Percentiles rank a stretch among this genome's conserved stretches.
Conservation (phyloP, 352 stramenopile genomes). For the Globisporangium barbulae region DNA sequence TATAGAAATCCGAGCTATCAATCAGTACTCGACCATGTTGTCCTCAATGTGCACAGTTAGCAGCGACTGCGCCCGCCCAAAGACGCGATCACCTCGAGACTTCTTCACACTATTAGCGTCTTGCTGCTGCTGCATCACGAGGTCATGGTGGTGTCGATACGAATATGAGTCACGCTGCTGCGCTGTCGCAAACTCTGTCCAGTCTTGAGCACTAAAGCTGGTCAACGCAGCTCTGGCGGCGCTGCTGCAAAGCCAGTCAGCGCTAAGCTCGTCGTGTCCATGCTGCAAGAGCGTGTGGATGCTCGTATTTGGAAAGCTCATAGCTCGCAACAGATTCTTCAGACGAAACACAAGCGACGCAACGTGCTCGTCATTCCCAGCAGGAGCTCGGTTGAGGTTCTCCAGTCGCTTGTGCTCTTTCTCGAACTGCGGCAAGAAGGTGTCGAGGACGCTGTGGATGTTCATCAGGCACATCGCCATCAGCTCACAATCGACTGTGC, state of each 20-base stretch:
- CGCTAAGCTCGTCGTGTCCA: constrained; percentile 17
- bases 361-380: constrained; percentile 7
- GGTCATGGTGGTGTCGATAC: neutral
- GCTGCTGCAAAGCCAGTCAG: constrained; percentile 27
- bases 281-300: constrained; percentile 28
- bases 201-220: constrained; percentile 41
- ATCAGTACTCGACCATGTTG: constrained; percentile 1
- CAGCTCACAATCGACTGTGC: constrained; percentile 30
- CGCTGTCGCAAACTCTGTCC: constrained; percentile 23
- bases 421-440: constrained; percentile 27
- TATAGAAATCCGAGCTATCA: neutral
- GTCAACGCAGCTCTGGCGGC: constrained; percentile 7
- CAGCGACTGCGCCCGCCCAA: constrained; percentile 15
- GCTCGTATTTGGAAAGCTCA: constrained; percentile 41
- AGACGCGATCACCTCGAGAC: neutral
- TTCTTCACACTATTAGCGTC: neutral
- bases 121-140: neutral
- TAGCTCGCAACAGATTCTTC: constrained; percentile 30
- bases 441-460: constrained; percentile 57
- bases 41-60: constrained; percentile 13
- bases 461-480: constrained; percentile 63
- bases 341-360: constrained; percentile 12
- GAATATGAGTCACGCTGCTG: neutral
- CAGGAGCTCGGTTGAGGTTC: constrained; percentile 10
- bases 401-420: constrained; percentile 13